Evolutionary conservation across 2,329 filamentous ascomycete genomes (phyloP), one percentile per base, ranked within the genome.

Genomic region (Ceratocystis smalleyi): DNA sequence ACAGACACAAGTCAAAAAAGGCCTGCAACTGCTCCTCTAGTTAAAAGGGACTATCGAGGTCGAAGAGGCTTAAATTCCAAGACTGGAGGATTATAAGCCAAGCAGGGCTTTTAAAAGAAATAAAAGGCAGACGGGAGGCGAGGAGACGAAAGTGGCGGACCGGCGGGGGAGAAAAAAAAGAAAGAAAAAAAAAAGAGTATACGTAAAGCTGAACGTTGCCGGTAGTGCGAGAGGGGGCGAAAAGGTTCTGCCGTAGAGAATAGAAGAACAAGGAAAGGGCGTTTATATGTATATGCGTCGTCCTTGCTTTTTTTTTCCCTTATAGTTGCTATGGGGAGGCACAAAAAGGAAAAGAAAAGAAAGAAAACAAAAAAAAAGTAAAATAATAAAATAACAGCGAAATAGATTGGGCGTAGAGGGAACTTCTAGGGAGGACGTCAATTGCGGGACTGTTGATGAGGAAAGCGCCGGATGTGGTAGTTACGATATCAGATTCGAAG

Each of bases 1-100:
- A 63, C 61, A 43, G 47, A 63, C 61, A 63, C 61, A 63, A 57
- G 54, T 30, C 54, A 57, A 57, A 57, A 57, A 57, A 57, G 54
- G 54, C 30, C 54, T 57, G 54, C 54, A 57, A 57, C 54, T 57
- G 54, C 27, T 57, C 54, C 54, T 57, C 54, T 57, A n/a, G 54
- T 51, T 24, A 51, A 15, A 40, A 40, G 35, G 32, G 27, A 30
- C 30, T 57, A 32, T 57, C 54, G 54, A 57, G n/a, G 54, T 57
- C 47, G 47, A 51, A 51, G 47, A 51, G 47, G 47, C 47, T 51
- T 40, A 12, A 51, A 51, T 51, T 22, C 47, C 47, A 51, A 24
- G 47, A 51, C 30, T 27, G 24, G 54, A 30, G 54, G 54, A 57
- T 57, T 10, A 19, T 17, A 30, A 32, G 17, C 54, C 54, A 17